Evolutionary conservation across 768 basidiomycete species (phyloP), one percentile per base, ranked within the genome.

Genomic region (Tulasnella sp.): DNA sequence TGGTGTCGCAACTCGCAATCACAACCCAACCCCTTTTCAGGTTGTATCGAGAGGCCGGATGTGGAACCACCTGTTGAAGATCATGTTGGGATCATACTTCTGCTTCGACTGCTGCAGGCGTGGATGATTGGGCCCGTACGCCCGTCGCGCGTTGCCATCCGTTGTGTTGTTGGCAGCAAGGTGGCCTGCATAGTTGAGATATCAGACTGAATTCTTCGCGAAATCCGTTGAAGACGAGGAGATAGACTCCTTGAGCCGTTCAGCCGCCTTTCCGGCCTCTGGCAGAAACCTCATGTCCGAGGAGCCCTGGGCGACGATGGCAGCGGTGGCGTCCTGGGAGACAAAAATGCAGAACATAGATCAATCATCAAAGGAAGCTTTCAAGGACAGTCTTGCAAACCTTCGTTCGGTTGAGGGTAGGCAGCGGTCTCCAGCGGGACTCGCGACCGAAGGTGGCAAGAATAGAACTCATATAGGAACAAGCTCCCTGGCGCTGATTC

Each of bases 61-160:
- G 11, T 56, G 21, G 50, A 62, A 63, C 63, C 61, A 63, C 56
- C 52, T 63, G 44, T 63, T 31, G 55, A 63, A 63, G 9, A 58
- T 17, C 45, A 46, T 31, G 4, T 58, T 38, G 2, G 63, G 63
- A 48, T 62, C 63, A 43, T 63, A 62, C 62, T 59, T 62, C 41
- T 25, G 43, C 55, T 63, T 63, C 34, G 62, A 10, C 38, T 27
- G 22, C 25, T 50, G 31, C 49, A 63, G 59, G n/a, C 54, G 53
- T 4, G 53, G 53, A 34, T 59, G 62, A 24, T 60, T 63, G 15
- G 11, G 30, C n/a, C 61, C 56, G 38, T 58, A 63, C 9, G 51
- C 22, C 24, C 29, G 21, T 30, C 51, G 15, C 11, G 57, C 46
- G 21, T 59, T 49, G 27, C 22, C 57, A 19, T 59, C 57, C 10